These are phyloP conservation scores for Fusarium devonianum DNA, from an alignment of 2,329 filamentous ascomycete species.

Conservation along the genomic window DNA sequence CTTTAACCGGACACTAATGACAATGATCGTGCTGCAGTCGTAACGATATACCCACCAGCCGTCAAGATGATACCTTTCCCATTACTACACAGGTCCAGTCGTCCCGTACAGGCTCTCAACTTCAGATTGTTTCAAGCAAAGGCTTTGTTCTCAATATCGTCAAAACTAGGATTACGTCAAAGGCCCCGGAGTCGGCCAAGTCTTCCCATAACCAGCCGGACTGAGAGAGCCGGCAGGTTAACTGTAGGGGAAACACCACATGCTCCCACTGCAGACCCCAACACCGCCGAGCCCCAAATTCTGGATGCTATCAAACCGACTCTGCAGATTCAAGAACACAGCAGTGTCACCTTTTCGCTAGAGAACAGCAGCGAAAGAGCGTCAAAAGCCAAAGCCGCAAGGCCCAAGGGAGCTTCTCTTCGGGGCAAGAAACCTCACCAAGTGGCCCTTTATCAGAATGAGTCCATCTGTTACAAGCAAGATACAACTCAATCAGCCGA, in stretches of 20 bases:
- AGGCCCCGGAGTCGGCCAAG: conserved; percentile 6
- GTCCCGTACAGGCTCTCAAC: too few species aligned
- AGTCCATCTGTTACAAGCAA: conserved; percentile 34
- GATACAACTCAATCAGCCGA: conserved; percentile 18
- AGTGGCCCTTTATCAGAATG: conserved; percentile 28
- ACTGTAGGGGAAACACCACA: neutral
- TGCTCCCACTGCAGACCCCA: neutral
- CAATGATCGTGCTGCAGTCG: too few species aligned
- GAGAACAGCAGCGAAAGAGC: neutral
- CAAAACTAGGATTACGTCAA: conserved; percentile 11
- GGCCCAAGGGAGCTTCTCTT: conserved; percentile 8
- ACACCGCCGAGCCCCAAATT: neutral
- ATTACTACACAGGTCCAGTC: too few species aligned
- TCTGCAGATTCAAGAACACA: too few species aligned
- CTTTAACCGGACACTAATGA: too few species aligned
- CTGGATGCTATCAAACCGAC: neutral
- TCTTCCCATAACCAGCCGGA: neutral
- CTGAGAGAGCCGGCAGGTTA: neutral
- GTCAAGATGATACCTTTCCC: conserved; percentile 10
- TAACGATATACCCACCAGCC: too few species aligned
- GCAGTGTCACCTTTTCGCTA: too few species aligned
- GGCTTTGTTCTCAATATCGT: conserved; percentile 6
- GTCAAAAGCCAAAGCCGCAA: conserved; percentile 10
- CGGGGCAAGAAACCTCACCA: conserved; percentile 34
- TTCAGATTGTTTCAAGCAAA: neutral